Conservation (phyloP, 148 eudicot species). For the Hydrangea macrophylla region DNA sequence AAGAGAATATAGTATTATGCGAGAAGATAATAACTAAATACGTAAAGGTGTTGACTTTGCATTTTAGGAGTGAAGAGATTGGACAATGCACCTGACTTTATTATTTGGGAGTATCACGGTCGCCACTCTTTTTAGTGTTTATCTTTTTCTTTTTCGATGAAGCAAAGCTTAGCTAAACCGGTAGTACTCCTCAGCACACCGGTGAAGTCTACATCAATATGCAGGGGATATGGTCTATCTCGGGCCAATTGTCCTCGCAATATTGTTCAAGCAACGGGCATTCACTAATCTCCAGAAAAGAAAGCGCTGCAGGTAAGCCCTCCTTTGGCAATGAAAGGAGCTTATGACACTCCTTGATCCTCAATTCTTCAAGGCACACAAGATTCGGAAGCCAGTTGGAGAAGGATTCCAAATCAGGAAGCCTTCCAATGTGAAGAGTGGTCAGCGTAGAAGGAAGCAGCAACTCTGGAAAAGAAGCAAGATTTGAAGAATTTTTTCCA, state of each 20-base stretch:
- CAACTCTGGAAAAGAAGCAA: constrained; percentile 16
- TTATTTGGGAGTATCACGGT: neutral
- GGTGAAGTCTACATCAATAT: constrained; percentile 8
- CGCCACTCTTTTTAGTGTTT: neutral
- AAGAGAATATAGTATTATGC: neutral
- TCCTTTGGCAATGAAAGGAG: constrained; percentile 17
- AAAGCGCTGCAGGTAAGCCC: constrained; percentile 10
- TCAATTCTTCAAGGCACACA: constrained; percentile 10
- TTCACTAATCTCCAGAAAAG: constrained; percentile 15
- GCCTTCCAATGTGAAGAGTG: constrained; percentile 11
- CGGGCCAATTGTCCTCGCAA: constrained; percentile 3
- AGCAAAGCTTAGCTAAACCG: neutral
- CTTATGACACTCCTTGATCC: constrained; percentile 14
- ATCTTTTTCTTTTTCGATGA: neutral
- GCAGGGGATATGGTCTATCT: constrained; percentile 18
- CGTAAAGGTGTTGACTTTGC: neutral
- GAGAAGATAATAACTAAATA: too few relatives aligned
- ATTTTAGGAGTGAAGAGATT: too few relatives aligned
- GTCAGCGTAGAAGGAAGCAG: constrained; percentile 13
- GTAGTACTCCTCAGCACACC: too few relatives aligned
- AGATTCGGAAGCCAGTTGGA: constrained; percentile 20
- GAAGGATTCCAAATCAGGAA: constrained; percentile 4
- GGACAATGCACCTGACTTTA: too few relatives aligned
- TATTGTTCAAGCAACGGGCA: constrained; percentile 5
- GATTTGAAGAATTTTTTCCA: constrained; percentile 1